These are phyloP conservation scores for Asparagopsis taxiformis DNA, from an alignment of 31 red algal genomes.

Conservation along the genomic window DNA sequence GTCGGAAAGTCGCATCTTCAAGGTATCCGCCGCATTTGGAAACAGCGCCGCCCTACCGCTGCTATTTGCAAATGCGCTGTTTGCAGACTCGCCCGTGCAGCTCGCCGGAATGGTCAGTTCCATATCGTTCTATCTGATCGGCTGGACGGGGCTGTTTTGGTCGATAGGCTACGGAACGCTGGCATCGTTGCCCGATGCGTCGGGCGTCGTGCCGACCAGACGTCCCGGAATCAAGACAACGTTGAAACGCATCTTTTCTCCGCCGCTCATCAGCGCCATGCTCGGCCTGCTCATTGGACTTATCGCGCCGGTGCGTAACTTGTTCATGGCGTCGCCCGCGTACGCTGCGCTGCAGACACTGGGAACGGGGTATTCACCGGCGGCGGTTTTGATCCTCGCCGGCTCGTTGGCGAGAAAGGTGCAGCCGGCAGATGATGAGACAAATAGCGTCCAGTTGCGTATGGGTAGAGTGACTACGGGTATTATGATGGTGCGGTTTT, in stretches of 20 bases:
- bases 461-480: slow-evolving; percentile 23
- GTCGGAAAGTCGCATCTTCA: slow-evolving; percentile 29
- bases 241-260: slow-evolving; percentile 23
- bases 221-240: neutral
- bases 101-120: slow-evolving; percentile 24
- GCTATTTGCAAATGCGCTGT: slow-evolving; percentile 70
- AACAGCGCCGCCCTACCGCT: slow-evolving; percentile 77
- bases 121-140: slow-evolving; percentile 73
- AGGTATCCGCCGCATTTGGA: slow-evolving; percentile 53
- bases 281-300: slow-evolving; percentile 38
- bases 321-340: slow-evolving; percentile 42
- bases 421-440: neutral
- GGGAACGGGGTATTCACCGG: slow-evolving; percentile 61
- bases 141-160: slow-evolving; percentile 85
- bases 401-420: slow-evolving; percentile 47
- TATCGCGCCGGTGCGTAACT: slow-evolving; percentile 30
- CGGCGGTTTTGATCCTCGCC: slow-evolving; percentile 76
- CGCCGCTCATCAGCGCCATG: slow-evolving; percentile 53
- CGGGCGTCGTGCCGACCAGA: neutral
- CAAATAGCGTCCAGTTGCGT: neutral
- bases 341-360: slow-evolving; percentile 35
- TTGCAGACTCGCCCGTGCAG: slow-evolving; percentile 3
- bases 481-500: slow-evolving; percentile 42
- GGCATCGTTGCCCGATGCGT: neutral
- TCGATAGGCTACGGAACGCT: slow-evolving; percentile 53